These are phyloP conservation scores for Boletus vermiculosoides DNA, from an alignment of 768 basidiomycete genomes.

Conservation along the genomic window DNA sequence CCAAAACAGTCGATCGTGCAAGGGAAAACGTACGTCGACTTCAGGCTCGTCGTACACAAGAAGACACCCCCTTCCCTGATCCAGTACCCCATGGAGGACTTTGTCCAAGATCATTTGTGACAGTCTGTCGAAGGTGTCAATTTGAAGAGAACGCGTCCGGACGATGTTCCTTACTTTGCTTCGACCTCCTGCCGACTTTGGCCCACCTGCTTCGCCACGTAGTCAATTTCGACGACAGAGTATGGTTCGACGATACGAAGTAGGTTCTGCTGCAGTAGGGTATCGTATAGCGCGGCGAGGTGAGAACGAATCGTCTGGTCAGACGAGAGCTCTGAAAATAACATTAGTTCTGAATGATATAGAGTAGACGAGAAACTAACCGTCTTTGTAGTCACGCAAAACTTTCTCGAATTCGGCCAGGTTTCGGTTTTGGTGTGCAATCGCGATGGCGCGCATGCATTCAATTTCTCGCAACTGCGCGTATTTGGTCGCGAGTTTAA, in stretches of 20 bases:
- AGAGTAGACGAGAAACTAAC: slow-evolving; percentile 35
- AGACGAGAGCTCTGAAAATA: slow-evolving; percentile 76
- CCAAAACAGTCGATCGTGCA: not conserved
- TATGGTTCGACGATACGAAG: slow-evolving; percentile 96
- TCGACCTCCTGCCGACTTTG: slow-evolving; percentile 89
- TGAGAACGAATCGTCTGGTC: slow-evolving; percentile 96
- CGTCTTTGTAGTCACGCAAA: slow-evolving; percentile 80
- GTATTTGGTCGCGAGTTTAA: slow-evolving; percentile 88
- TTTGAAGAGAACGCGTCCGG: not conserved
- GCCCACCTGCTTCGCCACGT: slow-evolving; percentile 84
- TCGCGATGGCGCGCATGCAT: slow-evolving; percentile 92
- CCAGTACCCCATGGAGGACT: slow-evolving; percentile 91
- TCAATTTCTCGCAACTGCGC: slow-evolving; percentile 87
- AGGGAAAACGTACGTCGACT: slow-evolving; percentile 64
- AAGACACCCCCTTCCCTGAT: slow-evolving; percentile 90
- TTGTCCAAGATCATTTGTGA: slow-evolving; percentile 99
- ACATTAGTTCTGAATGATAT: not conserved
- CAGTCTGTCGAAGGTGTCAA: slow-evolving; percentile 48
- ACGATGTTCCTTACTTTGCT: slow-evolving; percentile 62
- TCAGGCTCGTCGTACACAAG: slow-evolving; percentile 88
- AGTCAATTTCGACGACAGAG: slow-evolving; percentile 84
- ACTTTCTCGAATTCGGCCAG: slow-evolving; percentile 88
- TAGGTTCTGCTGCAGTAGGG: slow-evolving; percentile 92
- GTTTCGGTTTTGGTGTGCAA: slow-evolving; percentile 90
- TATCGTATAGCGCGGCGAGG: slow-evolving; percentile 91